Conservation (phyloP, 2,329 filamentous ascomycete species). For the Fusarium poae region DNA sequence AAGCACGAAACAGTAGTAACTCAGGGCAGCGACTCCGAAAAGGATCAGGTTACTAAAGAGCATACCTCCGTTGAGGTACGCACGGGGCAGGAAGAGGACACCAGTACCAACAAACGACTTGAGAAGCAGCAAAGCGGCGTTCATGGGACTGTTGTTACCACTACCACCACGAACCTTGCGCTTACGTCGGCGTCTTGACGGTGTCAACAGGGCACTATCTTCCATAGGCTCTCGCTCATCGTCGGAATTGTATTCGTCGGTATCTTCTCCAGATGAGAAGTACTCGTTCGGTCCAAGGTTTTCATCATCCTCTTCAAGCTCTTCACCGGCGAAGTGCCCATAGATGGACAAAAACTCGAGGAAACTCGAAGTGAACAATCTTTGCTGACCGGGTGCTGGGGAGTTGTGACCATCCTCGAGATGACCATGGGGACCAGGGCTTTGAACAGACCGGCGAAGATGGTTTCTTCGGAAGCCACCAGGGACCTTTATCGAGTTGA, state of each 20-base stretch:
- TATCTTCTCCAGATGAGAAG: slow-evolving; percentile 82
- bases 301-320: slow-evolving; percentile 96
- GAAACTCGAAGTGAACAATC: slow-evolving; percentile 90
- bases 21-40: slow-evolving; percentile 85
- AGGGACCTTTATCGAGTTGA: slow-evolving; percentile 90
- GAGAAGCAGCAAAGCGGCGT: slow-evolving; percentile 85
- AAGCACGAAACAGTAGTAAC: slow-evolving; percentile 97
- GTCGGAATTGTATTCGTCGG: slow-evolving; percentile 72
- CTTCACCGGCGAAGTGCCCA: slow-evolving; percentile 96
- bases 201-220: slow-evolving; percentile 84
- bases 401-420: slow-evolving; percentile 54
- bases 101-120: slow-evolving; percentile 99
- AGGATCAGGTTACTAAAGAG: slow-evolving; percentile 93
- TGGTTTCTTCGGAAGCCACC: slow-evolving; percentile 95
- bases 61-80: slow-evolving; percentile 97
- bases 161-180: slow-evolving; percentile 79
- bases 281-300: slow-evolving; percentile 89
- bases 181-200: slow-evolving; percentile 78
- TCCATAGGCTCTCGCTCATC: slow-evolving; percentile 86
- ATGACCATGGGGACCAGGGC: slow-evolving; percentile 60
- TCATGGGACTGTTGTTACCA: slow-evolving; percentile 82
- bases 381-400: slow-evolving; percentile 54
- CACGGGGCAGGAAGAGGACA: slow-evolving; percentile 90
- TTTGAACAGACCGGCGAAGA: slow-evolving; percentile 79
- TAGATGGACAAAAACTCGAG: slow-evolving; percentile 96